phyloP scores from a whole-genome alignment of 2,329 filamentous ascomycete genomes.

The Trichophyton mentagrophytes region DNA sequence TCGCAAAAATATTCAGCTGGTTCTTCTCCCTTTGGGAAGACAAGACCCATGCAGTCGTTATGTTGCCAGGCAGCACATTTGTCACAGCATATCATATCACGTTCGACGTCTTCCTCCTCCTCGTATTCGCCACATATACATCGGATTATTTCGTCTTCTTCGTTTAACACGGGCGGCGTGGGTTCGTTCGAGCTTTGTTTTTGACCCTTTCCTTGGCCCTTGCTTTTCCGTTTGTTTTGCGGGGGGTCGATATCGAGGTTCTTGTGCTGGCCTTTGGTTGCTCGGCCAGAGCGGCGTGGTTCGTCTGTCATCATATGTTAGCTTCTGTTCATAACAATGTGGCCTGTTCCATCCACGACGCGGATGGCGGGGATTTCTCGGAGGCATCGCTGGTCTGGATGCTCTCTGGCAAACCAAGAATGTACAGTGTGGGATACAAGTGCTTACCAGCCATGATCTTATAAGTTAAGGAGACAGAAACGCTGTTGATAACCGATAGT shows the following conservation, averaged over 20 bases:
- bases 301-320: slow-evolving; percentile 45
- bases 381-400: neutral
- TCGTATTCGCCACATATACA: slow-evolving; percentile 86
- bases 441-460: slow-evolving; percentile 50
- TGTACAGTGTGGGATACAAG: slow-evolving; percentile 20
- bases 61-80: slow-evolving; percentile 91
- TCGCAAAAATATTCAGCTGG: slow-evolving; percentile 88
- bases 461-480: slow-evolving; percentile 15
- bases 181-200: slow-evolving; percentile 38
- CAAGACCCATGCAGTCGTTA: slow-evolving; percentile 85
- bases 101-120: slow-evolving; percentile 71
- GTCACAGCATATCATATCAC: slow-evolving; percentile 94
- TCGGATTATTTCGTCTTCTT: slow-evolving; percentile 64
- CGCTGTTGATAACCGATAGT: slow-evolving; percentile 21
- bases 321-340: slow-evolving; percentile 6
- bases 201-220: slow-evolving; percentile 33
- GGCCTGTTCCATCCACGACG: neutral
- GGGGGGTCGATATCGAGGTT: slow-evolving; percentile 60
- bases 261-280: slow-evolving; percentile 95
- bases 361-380: neutral
- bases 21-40: slow-evolving; percentile 60
- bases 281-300: slow-evolving; percentile 83
- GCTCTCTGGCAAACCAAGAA: neutral
- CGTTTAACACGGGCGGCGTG: slow-evolving; percentile 34
- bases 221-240: slow-evolving; percentile 35